Percentiles rank a stretch among this genome's conserved stretches.
These are phyloP conservation scores for Colletotrichum echinochloae DNA, from an alignment of 2,329 filamentous ascomycete genomes.

Conservation along the genomic window DNA sequence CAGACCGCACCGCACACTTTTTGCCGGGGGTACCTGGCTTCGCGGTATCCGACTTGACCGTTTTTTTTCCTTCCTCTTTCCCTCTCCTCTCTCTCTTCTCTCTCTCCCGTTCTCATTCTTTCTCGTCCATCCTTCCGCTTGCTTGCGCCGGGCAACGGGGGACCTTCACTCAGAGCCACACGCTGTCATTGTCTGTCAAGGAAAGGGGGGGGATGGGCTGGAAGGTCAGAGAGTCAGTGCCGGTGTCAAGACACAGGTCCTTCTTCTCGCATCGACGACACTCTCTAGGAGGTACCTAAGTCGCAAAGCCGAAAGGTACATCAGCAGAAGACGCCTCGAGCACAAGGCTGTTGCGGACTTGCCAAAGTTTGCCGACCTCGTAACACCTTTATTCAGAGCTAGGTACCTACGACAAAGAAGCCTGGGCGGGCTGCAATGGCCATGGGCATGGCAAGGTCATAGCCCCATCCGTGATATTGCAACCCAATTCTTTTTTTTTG, in stretches of 20 bases:
- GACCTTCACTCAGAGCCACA: conserved; percentile 1
- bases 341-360: conserved; percentile 22
- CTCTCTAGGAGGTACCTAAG: too few species aligned
- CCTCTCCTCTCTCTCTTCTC: background rate
- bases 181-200: conserved; percentile 16
- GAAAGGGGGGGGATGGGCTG: background rate
- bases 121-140: background rate
- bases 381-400: background rate
- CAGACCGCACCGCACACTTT: conserved; percentile 7
- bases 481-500: background rate
- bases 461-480: background rate
- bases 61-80: too few species aligned
- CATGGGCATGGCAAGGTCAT: background rate
- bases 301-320: conserved; percentile 22
- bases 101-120: background rate
- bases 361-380: conserved; percentile 18
- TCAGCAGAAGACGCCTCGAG: conserved; percentile 9
- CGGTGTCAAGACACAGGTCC: conserved; percentile 26
- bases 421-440: background rate
- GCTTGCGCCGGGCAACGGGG: conserved; percentile 23
- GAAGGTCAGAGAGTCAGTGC: conserved; percentile 30
- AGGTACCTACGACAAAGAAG: background rate
- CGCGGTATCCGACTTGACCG: background rate
- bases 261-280: conserved; percentile 27
- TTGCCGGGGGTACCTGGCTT: background rate